Percentiles rank a stretch among this genome's conserved stretches.
phyloP scores from a whole-genome alignment of 2,329 filamentous ascomycete genomes.

The Alternaria sp. region DNA sequence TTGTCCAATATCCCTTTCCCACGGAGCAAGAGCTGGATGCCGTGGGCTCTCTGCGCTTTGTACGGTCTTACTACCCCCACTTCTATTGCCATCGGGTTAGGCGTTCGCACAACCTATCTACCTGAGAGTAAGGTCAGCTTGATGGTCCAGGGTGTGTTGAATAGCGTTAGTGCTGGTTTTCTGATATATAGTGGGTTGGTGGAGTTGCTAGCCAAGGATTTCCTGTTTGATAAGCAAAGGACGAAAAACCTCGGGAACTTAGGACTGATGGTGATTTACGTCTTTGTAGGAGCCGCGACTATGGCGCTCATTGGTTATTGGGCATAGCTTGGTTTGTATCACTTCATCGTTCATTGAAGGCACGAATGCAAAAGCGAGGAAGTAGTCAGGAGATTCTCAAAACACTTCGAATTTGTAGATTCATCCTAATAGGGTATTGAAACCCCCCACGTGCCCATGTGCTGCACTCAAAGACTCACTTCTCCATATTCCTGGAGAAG shows the following conservation, averaged over 20 bases:
- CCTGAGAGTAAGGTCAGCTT: constrained; percentile 5
- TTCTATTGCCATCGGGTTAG: constrained; percentile 7
- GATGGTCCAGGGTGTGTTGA: constrained; percentile 8
- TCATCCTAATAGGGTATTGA: neutral
- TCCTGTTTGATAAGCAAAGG: constrained; percentile 10
- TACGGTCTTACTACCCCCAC: constrained; percentile 8
- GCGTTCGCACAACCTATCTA: constrained; percentile 1
- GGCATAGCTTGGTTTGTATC: neutral
- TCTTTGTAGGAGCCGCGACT: constrained; percentile 4
- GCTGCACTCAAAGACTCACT: neutral
- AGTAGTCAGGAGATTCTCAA: neutral
- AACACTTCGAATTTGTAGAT: neutral
- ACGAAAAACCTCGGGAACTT: neutral
- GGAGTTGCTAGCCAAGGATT: constrained; percentile 12
- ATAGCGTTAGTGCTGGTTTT: constrained; percentile 13
- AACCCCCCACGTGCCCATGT: neutral
- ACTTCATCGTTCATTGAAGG: neutral
- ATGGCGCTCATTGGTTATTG: constrained; percentile 13
- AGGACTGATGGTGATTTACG: constrained; percentile 1
- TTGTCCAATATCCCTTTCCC: constrained; percentile 2
- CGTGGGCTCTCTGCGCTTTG: constrained; percentile 5
- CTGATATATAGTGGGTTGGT: constrained; percentile 9
- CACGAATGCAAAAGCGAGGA: neutral
- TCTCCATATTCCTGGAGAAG: neutral
- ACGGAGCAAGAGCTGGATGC: neutral